These are phyloP conservation scores for Schizopora paradoxa DNA, from an alignment of 1,284 basidiomycete species.

Conservation along the genomic window DNA sequence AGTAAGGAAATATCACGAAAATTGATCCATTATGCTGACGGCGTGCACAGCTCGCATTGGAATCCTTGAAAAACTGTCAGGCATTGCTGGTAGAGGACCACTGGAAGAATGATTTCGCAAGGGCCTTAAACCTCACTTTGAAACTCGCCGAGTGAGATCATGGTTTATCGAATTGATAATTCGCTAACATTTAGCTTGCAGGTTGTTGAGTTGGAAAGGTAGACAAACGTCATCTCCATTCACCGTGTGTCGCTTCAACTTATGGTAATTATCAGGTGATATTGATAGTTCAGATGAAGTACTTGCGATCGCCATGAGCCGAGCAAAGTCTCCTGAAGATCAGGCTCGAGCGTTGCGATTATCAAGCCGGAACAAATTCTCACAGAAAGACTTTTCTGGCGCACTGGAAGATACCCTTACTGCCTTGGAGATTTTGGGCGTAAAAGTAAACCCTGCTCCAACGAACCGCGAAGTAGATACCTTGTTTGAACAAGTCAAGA, in stretches of 20 bases:
- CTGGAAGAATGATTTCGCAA: conserved; percentile 44
- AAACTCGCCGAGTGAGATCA: conserved; percentile 54
- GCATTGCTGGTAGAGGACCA: conserved; percentile 46
- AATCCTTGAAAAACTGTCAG: conserved; percentile 53
- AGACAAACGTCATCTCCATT: neutral
- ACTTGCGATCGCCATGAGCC: conserved; percentile 46
- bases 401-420: conserved; percentile 52
- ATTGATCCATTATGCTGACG: neutral
- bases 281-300: conserved; percentile 45
- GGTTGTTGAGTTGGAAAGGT: conserved; percentile 62
- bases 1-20: conserved; percentile 31
- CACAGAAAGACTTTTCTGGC: conserved; percentile 48
- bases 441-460: conserved; percentile 51
- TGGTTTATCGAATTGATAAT: neutral
- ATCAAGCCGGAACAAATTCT: conserved; percentile 57
- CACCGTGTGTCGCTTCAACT: neutral
- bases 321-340: conserved; percentile 45
- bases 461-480: conserved; percentile 47
- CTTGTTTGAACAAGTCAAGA: conserved; percentile 64
- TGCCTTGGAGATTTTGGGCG: conserved; percentile 57
- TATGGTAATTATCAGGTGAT: conserved; percentile 37
- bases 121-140: conserved; percentile 47
- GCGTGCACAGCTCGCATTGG: conserved; percentile 45
- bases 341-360: conserved; percentile 51
- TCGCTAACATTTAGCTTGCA: conserved; percentile 22